Evolutionary conservation across 2,329 filamentous ascomycete species (phyloP).

Genomic region (Aschersonia sp.): DNA sequence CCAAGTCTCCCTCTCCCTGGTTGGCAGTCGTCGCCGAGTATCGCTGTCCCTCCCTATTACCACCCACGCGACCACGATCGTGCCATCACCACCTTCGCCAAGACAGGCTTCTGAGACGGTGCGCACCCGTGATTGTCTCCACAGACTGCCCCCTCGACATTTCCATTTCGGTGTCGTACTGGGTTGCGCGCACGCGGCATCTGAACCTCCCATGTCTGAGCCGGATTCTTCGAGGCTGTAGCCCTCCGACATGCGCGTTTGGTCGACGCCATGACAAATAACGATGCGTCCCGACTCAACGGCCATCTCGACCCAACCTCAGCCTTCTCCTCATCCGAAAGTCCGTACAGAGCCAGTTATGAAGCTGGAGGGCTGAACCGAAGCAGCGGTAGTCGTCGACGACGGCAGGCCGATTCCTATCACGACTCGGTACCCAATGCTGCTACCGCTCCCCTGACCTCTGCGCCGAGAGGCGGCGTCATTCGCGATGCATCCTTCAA

Average conservation of each 20-base stretch:
- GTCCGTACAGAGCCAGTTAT: conserved; percentile 14
- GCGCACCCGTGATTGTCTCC: neutral
- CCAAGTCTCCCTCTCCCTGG: too few species aligned
- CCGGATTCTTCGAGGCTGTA: neutral
- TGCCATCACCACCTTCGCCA: too few species aligned
- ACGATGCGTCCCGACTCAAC: conserved; percentile 6
- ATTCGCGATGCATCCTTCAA: conserved; percentile 3
- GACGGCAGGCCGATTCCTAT: neutral
- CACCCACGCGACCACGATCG: too few species aligned
- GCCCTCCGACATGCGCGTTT: conserved; percentile 7
- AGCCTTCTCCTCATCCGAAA: conserved; percentile 5
- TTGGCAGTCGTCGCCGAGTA: too few species aligned
- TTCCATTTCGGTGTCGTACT: neutral
- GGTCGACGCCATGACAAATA: conserved; percentile 8
- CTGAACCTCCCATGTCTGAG: conserved; percentile 1
- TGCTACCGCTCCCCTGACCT: neutral
- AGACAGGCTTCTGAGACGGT: too few species aligned
- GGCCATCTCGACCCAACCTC: conserved; percentile 3
- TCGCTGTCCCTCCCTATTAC: too few species aligned
- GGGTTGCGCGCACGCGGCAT: neutral
- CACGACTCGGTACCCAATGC: neutral
- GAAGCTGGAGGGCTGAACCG: conserved; percentile 30
- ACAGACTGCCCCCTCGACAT: neutral
- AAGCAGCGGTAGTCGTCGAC: neutral
- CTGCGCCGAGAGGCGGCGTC: neutral